Base-by-base conservation (phyloP, 257 asterid species). In the Fraxinus quadrangulata region DNA sequence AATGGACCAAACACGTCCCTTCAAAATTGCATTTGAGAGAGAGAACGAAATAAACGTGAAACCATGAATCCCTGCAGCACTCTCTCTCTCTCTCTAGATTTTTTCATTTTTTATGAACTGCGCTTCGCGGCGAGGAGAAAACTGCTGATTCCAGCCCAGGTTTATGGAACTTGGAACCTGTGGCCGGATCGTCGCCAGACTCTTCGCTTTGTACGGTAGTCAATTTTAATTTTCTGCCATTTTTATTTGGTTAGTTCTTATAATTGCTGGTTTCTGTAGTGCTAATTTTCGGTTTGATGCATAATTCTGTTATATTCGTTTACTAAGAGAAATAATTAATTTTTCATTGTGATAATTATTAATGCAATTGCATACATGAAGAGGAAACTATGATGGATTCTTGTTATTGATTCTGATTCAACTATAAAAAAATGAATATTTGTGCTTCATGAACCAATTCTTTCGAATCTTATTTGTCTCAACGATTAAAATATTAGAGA, bases 21-120 rank as follows among this genome's bases (percentile, higher is more conserved):
- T 51, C 21, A 51, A 51, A 16, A 19, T 51, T 17, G 4, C 63
- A 14, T 6, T 5, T 5, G 65, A 56, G 61, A 17, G 47, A 70
- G 17, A 17, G 34, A 75, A 74, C 86, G 77, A 49, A 72, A 83
- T 31, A 63, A 65, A 67, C 82, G 86, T 75, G 68, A 45, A 12
- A 83, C 79, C 83, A 65, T 21, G n/a, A 67, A 79, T 66, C 6
- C 11, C 21, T 33, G 42, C 45, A 9, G 12, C 69, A 49, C 8
- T 49, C 78, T 49, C 28, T 70, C 51, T 71, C 81, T 73, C 56
- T 77, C 67, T 49, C 68, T n/a, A 4, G 8, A 39, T 65, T 10
- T 23, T 10, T 13, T 10, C 34, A 10, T 10, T 8, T 63, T 61
- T 23, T 14, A 63, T 63, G 33, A 21, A 23, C 33, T 63, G 28